Percentiles rank a stretch among this genome's conserved stretches.
phyloP scores from a whole-genome alignment of 2,329 filamentous ascomycete genomes.

The Monascus ruber region DNA sequence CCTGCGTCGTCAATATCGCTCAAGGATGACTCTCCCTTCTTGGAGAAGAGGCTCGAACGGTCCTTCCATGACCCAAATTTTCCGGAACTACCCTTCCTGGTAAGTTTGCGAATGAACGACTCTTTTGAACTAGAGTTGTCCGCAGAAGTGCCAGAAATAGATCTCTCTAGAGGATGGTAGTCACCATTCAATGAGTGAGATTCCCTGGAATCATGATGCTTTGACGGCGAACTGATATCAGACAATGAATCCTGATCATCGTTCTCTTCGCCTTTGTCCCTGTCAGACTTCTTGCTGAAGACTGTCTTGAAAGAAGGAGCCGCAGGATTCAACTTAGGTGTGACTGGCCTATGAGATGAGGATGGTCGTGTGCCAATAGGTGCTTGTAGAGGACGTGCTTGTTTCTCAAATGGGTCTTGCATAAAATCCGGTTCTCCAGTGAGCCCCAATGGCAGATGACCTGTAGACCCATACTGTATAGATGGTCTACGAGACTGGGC shows the following conservation, averaged over 20 bases:
- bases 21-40: slow-evolving; percentile 32
- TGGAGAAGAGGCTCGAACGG: slow-evolving; percentile 35
- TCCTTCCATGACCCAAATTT: slow-evolving; percentile 44
- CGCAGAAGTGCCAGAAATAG: slow-evolving; percentile 31
- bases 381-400: slow-evolving; percentile 44
- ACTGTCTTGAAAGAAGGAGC: slow-evolving; percentile 77
- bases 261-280: slow-evolving; percentile 33
- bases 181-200: slow-evolving; percentile 35
- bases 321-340: slow-evolving; percentile 66
- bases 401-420: slow-evolving; percentile 37
- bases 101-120: slow-evolving; percentile 42
- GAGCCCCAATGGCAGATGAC: slow-evolving; percentile 45
- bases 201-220: slow-evolving; percentile 34
- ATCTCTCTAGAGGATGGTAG: slow-evolving; percentile 38
- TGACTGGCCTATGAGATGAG: slow-evolving; percentile 42
- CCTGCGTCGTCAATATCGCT: slow-evolving; percentile 34
- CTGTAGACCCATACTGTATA: slow-evolving; percentile 63
- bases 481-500: slow-evolving; percentile 72
- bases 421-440: slow-evolving; percentile 39
- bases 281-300: slow-evolving; percentile 42
- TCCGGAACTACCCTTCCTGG: slow-evolving; percentile 39
- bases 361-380: slow-evolving; percentile 71
- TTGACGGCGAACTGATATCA: slow-evolving; percentile 32
- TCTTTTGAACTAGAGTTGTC: slow-evolving; percentile 34
- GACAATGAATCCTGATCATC: slow-evolving; percentile 25